These are phyloP conservation scores for Populus davidiana DNA, from an alignment of 345 rosid species.

Conservation along the genomic window DNA sequence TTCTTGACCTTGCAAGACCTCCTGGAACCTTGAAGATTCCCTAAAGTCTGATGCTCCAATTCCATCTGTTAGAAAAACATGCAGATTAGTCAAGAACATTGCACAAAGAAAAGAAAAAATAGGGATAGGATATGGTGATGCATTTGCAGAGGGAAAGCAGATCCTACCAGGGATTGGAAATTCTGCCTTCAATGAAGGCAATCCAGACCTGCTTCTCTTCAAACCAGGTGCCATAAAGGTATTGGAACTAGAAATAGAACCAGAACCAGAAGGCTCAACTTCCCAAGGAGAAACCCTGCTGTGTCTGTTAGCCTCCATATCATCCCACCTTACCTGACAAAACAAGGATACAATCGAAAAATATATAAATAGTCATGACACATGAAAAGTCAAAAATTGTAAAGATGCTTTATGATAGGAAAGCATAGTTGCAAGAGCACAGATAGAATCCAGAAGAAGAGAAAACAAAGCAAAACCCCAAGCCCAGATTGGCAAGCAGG, in stretches of 20 bases:
- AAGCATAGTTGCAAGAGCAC: background rate
- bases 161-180: constrained; percentile 66
- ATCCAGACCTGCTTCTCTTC: constrained; percentile 78
- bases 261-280: constrained; percentile 68
- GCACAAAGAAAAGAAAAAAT: background rate
- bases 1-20: constrained; percentile 99
- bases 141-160: background rate
- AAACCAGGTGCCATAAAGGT: constrained; percentile 54
- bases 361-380: background rate
- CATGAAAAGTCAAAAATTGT: background rate
- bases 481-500: background rate
- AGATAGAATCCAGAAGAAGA: background rate
- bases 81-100: background rate
- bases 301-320: constrained; percentile 51
- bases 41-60: constrained; percentile 73
- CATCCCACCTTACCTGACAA: constrained; percentile 89
- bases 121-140: background rate
- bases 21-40: constrained; percentile 89
- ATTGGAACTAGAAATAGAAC: constrained; percentile 51
- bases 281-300: constrained; percentile 96
- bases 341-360: background rate
- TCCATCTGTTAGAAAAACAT: constrained; percentile 48
- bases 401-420: background rate
- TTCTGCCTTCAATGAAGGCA: constrained; percentile 63
- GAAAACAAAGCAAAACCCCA: background rate